Evolutionary conservation across 805 yeast genomes (phyloP).

Genomic region (Wickerhamiella azyma): DNA sequence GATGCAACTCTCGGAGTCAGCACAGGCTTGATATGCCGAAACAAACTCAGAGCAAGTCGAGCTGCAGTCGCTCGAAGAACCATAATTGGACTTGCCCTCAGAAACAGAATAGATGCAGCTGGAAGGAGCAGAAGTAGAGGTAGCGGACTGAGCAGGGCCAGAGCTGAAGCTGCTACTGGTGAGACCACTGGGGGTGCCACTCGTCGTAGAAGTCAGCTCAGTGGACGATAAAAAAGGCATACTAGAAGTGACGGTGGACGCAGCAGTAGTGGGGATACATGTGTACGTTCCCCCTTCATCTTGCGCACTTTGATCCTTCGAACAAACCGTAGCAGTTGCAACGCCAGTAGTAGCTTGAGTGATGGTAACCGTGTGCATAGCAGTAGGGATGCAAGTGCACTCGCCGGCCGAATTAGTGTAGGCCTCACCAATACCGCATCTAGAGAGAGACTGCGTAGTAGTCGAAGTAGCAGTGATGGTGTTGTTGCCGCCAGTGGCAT

Average conservation of each 20-base stretch:
- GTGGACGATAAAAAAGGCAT: conserved; percentile 27
- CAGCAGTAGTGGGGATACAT: conserved; percentile 7
- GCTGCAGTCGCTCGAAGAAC: neutral
- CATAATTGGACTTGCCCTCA: neutral
- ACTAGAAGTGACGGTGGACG: conserved; percentile 9
- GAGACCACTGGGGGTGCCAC: conserved; percentile 27
- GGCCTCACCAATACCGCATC: conserved; percentile 6
- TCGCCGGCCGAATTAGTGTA: conserved; percentile 3
- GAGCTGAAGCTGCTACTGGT: conserved; percentile 26
- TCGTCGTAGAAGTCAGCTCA: conserved; percentile 25
- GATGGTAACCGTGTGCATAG: conserved; percentile 2
- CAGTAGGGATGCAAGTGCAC: conserved; percentile 4
- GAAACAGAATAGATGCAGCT: neutral
- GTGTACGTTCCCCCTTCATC: conserved; percentile 6
- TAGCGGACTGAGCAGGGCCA: conserved; percentile 1
- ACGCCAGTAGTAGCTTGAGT: neutral
- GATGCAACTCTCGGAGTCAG: neutral
- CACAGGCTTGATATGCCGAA: neutral
- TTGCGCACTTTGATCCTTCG: neutral
- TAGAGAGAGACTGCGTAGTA: neutral
- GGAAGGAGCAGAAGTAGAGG: conserved; percentile 2
- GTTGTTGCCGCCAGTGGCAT: neutral
- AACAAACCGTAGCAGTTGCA: conserved; percentile 6
- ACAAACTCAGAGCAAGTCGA: neutral
- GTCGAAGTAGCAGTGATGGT: conserved; percentile 7